Percentiles rank a stretch among this genome's conserved stretches.
These are phyloP conservation scores for Thermothelomyces thermophilus DNA, from an alignment of 2,329 filamentous ascomycete genomes.

Conservation along the genomic window DNA sequence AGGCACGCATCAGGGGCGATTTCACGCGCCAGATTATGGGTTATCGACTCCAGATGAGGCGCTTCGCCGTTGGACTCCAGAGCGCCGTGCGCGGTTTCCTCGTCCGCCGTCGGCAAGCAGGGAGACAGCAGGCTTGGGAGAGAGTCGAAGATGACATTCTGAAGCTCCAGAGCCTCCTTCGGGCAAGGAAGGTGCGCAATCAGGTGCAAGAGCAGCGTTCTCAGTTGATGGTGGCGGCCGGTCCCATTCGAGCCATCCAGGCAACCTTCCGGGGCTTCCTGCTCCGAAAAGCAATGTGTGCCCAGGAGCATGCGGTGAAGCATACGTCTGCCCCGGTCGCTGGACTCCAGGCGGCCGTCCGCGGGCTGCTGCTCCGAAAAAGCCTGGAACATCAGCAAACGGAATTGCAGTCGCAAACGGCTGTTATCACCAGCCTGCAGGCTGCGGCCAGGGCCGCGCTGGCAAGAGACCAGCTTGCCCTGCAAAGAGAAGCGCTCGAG, in stretches of 20 bases:
- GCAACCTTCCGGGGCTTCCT: slow-evolving; percentile 62
- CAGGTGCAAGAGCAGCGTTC: slow-evolving; percentile 50
- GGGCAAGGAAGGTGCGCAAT: slow-evolving; percentile 58
- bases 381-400: slow-evolving; percentile 48
- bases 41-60: slow-evolving; percentile 77
- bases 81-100: slow-evolving; percentile 73
- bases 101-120: slow-evolving; percentile 55
- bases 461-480: slow-evolving; percentile 47
- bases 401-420: slow-evolving; percentile 45
- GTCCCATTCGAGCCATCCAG: slow-evolving; percentile 60
- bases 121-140: slow-evolving; percentile 62
- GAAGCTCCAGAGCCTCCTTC: slow-evolving; percentile 73
- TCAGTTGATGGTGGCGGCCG: slow-evolving; percentile 56
- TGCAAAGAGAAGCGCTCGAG: slow-evolving; percentile 45
- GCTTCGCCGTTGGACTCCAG: slow-evolving; percentile 74
- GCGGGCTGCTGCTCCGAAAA: slow-evolving; percentile 59
- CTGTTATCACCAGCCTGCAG: slow-evolving; percentile 53
- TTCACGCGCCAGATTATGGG: slow-evolving; percentile 76
- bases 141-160: slow-evolving; percentile 65
- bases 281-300: slow-evolving; percentile 49
- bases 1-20: slow-evolving; percentile 80
- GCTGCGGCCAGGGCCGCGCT: slow-evolving; percentile 58
- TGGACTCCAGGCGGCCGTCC: slow-evolving; percentile 58
- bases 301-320: slow-evolving; percentile 50
- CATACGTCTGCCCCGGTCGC: slow-evolving; percentile 46